Percentiles rank a stretch among this genome's conserved stretches.
Evolutionary conservation across 306 rosid genomes (phyloP).

Genomic region (Corylus americana): DNA sequence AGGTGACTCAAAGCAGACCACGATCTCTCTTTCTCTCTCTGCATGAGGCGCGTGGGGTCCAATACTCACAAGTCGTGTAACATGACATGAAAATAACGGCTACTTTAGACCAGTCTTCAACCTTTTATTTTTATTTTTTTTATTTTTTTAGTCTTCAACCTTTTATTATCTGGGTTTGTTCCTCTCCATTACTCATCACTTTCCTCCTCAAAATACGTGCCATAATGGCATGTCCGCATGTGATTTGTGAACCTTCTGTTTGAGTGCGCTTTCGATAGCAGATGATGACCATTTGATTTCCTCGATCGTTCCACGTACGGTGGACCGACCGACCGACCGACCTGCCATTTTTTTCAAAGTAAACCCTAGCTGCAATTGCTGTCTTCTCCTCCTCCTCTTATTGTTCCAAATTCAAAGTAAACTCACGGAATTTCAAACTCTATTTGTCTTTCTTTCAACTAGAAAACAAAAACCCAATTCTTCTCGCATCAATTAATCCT

Average conservation of each 20-base stretch:
- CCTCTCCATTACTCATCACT: neutral
- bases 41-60: neutral
- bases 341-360: constrained; percentile 3
- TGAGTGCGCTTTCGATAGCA: neutral
- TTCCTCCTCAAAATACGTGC: neutral
- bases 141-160: neutral
- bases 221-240: neutral
- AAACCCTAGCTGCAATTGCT: neutral
- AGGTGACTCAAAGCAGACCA: too few species aligned
- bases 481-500: neutral
- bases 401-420: neutral
- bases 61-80: neutral
- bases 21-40: neutral
- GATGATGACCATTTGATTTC: neutral
- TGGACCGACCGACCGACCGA: neutral
- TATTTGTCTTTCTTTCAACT: neutral
- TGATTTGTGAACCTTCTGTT: constrained; percentile 16
- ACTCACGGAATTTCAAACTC: neutral
- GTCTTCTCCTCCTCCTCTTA: neutral
- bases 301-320: neutral
- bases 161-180: neutral
- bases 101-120: neutral
- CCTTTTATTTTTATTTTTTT: too few species aligned
- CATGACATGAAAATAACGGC: constrained; percentile 11
- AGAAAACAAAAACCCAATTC: neutral